phyloP scores from a whole-genome alignment of 257 asterid genomes.

The Salvia hispanica region DNA sequence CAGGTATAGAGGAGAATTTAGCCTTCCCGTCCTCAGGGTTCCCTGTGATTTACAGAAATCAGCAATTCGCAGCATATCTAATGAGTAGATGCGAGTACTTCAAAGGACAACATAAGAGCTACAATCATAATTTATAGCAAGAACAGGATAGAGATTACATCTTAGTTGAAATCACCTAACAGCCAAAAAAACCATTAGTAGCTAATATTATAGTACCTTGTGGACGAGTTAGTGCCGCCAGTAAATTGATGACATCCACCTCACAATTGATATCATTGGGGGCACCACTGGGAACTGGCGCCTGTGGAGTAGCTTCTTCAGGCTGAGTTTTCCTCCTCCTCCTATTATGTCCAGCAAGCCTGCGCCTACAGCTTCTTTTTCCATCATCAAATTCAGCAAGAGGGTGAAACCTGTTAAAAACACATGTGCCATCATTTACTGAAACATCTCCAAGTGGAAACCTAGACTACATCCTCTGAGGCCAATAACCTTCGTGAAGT shows the following conservation, averaged over 20 bases:
- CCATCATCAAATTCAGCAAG: slow-evolving; percentile 93
- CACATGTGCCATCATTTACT: background rate
- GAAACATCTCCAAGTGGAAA: background rate
- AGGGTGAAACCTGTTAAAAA: slow-evolving; percentile 72
- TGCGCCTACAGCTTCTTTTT: slow-evolving; percentile 89
- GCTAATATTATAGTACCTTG: slow-evolving; percentile 52
- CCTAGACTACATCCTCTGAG: background rate
- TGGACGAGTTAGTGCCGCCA: slow-evolving; percentile 55
- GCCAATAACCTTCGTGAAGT: background rate
- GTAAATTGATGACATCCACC: slow-evolving; percentile 58
- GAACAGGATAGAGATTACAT: background rate
- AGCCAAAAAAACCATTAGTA: slow-evolving; percentile 17
- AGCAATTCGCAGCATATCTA: slow-evolving; percentile 10
- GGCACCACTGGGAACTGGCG: slow-evolving; percentile 39
- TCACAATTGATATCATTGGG: slow-evolving; percentile 44
- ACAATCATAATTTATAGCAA: background rate
- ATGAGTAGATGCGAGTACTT: background rate
- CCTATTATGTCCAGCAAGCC: slow-evolving; percentile 92
- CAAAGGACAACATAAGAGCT: slow-evolving; percentile 5
- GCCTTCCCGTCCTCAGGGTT: slow-evolving; percentile 47
- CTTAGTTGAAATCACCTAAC: background rate
- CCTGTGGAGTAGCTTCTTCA: slow-evolving; percentile 52
- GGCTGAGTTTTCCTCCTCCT: slow-evolving; percentile 91
- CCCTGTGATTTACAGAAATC: slow-evolving; percentile 41
- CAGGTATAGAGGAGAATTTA: slow-evolving; percentile 44